These are phyloP conservation scores for Phyllosticta citribraziliensis DNA, from an alignment of 2,329 filamentous ascomycete species.

Conservation along the genomic window DNA sequence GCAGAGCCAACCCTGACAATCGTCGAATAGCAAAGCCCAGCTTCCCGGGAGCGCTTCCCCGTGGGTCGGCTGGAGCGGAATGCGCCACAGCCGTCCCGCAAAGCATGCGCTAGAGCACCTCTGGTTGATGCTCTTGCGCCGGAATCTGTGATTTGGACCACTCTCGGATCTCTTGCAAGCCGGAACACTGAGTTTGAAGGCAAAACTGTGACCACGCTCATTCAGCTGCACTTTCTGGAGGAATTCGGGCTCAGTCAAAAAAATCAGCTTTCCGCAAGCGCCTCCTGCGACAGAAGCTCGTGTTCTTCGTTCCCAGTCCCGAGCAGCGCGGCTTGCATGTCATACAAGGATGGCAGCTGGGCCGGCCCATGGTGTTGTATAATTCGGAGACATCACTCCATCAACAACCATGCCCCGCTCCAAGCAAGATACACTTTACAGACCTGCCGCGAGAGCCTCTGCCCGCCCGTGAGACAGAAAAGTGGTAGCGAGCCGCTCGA, in stretches of 20 bases:
- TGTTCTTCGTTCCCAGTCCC: neutral
- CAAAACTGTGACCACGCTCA: neutral
- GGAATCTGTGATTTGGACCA: neutral
- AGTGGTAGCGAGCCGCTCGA: neutral
- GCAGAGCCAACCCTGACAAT: too few species aligned
- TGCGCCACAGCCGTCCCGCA: neutral
- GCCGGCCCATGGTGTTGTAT: neutral
- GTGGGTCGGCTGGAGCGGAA: neutral
- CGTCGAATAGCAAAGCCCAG: neutral
- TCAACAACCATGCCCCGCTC: neutral
- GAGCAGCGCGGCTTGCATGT: neutral
- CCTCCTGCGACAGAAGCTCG: neutral
- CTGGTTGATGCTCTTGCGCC: neutral
- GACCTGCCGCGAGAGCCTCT: neutral
- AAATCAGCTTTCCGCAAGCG: neutral
- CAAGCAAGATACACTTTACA: neutral
- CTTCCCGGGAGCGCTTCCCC: neutral
- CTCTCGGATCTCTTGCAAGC: neutral
- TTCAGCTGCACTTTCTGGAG: neutral
- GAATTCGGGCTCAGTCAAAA: neutral
- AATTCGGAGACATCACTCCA: neutral
- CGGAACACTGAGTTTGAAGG: neutral
- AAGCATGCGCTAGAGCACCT: neutral
- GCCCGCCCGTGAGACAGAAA: neutral
- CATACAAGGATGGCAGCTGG: neutral